phyloP scores from a whole-genome alignment of 768 basidiomycete genomes.

The Rhodosporidiobolus sp. region DNA sequence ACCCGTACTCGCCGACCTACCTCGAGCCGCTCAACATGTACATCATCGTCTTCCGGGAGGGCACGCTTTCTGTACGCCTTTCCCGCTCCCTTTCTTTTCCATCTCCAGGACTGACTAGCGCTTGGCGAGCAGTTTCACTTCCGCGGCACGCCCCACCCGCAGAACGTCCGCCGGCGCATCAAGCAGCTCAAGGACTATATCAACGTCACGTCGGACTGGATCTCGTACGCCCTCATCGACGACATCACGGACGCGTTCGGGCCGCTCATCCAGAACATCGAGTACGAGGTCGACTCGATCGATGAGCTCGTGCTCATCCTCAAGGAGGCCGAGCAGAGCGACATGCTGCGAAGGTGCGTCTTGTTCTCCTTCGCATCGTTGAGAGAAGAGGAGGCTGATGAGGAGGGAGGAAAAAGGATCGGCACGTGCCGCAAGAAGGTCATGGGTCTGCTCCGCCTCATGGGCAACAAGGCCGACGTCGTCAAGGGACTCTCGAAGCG shows the following conservation, averaged over 20 bases:
- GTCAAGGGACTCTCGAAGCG: constrained; percentile 97
- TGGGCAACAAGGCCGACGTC: constrained; percentile 99
- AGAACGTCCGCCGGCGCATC: constrained; percentile 94
- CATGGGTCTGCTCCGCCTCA: constrained; percentile 90
- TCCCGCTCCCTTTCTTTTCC: background rate
- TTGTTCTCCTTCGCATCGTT: too few species aligned
- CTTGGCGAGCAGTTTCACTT: constrained; percentile 75
- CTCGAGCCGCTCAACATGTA: constrained; percentile 99
- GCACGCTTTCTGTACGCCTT: constrained; percentile 77
- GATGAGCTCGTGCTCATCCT: constrained; percentile 96
- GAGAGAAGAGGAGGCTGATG: background rate
- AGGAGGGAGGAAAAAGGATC: constrained; percentile 57
- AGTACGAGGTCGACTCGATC: constrained; percentile 98
- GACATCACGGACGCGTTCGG: constrained; percentile 99
- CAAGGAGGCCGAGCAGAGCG: constrained; percentile 92
- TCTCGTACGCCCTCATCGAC: constrained; percentile 97
- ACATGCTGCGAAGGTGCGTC: constrained; percentile 78
- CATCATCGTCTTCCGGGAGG: constrained; percentile 97
- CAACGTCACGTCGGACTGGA: constrained; percentile 98
- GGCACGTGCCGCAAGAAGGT: constrained; percentile 99
- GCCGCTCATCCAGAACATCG: constrained; percentile 94
- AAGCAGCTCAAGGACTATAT: constrained; percentile 99
- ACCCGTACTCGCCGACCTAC: constrained; percentile 92
- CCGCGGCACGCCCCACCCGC: constrained; percentile 92
- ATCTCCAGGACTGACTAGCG: background rate